These are phyloP conservation scores for Cyclotella kingstonii DNA, from an alignment of 108 stramenopile genomes.

Conservation along the genomic window DNA sequence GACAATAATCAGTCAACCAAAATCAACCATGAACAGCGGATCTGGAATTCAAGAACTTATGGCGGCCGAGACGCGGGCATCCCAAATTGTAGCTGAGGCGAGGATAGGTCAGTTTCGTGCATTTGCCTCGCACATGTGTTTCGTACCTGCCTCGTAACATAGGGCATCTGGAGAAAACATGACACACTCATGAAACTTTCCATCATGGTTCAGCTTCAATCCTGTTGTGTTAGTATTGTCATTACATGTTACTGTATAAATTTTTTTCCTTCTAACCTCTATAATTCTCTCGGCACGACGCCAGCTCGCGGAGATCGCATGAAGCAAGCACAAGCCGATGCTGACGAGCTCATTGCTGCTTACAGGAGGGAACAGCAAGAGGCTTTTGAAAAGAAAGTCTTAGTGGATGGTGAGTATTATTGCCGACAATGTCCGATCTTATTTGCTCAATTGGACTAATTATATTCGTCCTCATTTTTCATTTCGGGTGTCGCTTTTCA, in stretches of 20 bases:
- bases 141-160: no score
- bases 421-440: not conserved
- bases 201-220: no score
- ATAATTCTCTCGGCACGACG: no score
- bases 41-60: slow-evolving; percentile 93
- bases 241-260: not conserved
- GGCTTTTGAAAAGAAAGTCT: slow-evolving; percentile 85
- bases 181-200: no score
- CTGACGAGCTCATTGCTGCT: slow-evolving; percentile 76
- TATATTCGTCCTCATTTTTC: not conserved
- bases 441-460: not conserved
- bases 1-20: slow-evolving; percentile 2
- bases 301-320: slow-evolving; percentile 90
- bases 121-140: no score
- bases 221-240: not conserved
- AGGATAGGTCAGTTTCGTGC: slow-evolving; percentile 77
- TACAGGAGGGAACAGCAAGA: slow-evolving; percentile 89
- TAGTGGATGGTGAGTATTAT: slow-evolving; percentile 39
- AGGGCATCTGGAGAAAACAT: no score
- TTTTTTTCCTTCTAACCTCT: slow-evolving; percentile 1
- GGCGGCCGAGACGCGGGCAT: slow-evolving; percentile 92
- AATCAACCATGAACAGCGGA: slow-evolving; percentile 73
- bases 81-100: slow-evolving; percentile 93
- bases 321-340: slow-evolving; percentile 91
- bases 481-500: not conserved